Evolutionary conservation across 2,329 filamentous ascomycete species (phyloP), one percentile per base, ranked within the genome.

Genomic region (Hymenoscyphus albidus): DNA sequence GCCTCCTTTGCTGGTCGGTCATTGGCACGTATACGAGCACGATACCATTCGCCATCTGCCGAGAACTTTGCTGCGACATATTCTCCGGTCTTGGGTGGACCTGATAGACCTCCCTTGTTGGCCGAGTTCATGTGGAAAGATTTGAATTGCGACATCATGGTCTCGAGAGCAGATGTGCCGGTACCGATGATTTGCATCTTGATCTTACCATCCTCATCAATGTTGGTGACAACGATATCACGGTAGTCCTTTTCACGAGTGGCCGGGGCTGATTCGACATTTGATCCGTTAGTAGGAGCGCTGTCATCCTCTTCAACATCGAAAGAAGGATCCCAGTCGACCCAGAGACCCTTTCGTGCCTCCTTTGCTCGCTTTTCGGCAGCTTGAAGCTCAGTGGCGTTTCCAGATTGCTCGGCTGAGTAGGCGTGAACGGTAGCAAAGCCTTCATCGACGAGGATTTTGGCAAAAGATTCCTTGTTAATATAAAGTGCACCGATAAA

Each of bases 401-500:
- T 95, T 69, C 93, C 94, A 16, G 92, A 90, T 81, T 96, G 96
- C 80, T 99, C 94, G 0, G 95, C 95, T 31, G 94, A 97, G 80
- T 97, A 98, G 64, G 89, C 88, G 76, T 98, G 94, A 16, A 99
- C 94, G 22, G 89, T 89, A 16, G 95, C 94, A 38, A 97, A 83
- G 67, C 95, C 95, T 78, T 99, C 95, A 78, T 98, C 95, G 1
- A 99, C 87, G 1, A 99, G 85, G 1, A 92, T 78, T 82, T 97
- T 97, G 73, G 93, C 92, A 75, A 99, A 96, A 80, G 91, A 98
- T 79, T 98, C 94, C 62, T 93, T 91, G 81, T 93, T 94, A 76
- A 99, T 86, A 77, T 93, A 97, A 31, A 99, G 83, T 14, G 92
- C 91, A 63, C 95, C 95, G 71, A 99, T 98, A 81, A 99, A 99